phyloP scores from a whole-genome alignment of 2,329 filamentous ascomycete genomes.

The Ophiostoma novo-ulmi region DNA sequence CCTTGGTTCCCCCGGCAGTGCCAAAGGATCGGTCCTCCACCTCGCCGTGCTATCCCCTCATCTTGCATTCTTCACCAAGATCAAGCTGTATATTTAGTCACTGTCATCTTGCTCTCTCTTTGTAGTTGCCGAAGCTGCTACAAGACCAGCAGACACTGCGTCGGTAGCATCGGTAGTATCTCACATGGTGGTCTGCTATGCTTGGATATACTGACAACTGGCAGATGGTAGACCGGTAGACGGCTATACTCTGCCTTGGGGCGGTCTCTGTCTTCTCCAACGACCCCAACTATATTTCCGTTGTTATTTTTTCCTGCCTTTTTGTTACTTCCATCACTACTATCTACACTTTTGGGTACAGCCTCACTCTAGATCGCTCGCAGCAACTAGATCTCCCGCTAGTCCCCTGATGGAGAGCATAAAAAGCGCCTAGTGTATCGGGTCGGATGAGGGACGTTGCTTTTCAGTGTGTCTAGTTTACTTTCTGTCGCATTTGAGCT shows the following conservation, averaged over 20 bases:
- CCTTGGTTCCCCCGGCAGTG: background rate
- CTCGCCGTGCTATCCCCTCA: background rate
- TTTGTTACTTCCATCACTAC: background rate
- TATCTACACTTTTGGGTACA: background rate
- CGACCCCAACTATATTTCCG: background rate
- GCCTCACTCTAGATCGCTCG: background rate
- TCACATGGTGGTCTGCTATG: no score
- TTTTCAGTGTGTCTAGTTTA: background rate
- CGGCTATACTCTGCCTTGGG: no score
- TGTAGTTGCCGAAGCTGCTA: no score
- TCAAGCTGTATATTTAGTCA: background rate
- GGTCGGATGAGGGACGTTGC: conserved; percentile 1
- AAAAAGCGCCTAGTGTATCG: background rate
- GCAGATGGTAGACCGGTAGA: no score
- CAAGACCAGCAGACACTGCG: no score
- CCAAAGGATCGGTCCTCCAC: background rate
- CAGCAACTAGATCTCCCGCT: background rate
- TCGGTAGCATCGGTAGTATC: no score
- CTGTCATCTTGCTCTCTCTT: background rate
- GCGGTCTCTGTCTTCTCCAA: background rate
- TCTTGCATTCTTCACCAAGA: background rate
- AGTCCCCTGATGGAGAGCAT: background rate
- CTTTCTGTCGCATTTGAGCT: background rate
- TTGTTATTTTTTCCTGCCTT: background rate
- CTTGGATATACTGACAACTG: no score